A percentile compares a stretch with the other conserved stretches of the same genome.
These are phyloP conservation scores for Cantharellus anzutake DNA, from an alignment of 768 basidiomycete species.

Conservation along the genomic window DNA sequence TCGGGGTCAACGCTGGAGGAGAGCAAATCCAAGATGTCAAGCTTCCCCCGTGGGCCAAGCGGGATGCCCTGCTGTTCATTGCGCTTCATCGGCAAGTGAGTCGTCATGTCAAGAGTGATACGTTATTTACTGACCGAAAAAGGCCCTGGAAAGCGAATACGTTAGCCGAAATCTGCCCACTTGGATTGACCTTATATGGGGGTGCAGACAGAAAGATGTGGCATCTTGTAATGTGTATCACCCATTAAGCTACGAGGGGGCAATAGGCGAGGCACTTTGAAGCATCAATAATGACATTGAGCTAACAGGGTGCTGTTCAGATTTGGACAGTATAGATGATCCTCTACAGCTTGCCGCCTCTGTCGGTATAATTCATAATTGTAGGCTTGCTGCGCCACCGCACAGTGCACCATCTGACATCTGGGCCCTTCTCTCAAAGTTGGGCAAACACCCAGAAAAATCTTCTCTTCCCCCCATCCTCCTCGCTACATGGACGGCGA, in stretches of 20 bases:
- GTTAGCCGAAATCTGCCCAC: constrained; percentile 68
- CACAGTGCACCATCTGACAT: not conserved
- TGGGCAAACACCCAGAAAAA: constrained; percentile 79
- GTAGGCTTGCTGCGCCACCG: constrained; percentile 22
- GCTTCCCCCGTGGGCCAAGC: constrained; percentile 76
- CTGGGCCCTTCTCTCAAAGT: constrained; percentile 19
- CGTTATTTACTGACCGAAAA: not conserved
- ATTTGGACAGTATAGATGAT: constrained; percentile 71
- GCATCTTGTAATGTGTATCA: constrained; percentile 74
- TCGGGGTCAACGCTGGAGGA: constrained; percentile 53
- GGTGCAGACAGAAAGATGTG: constrained; percentile 62
- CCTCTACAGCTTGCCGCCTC: constrained; percentile 80
- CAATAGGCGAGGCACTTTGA: constrained; percentile 34
- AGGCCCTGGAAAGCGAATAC: constrained; percentile 77
- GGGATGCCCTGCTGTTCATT: constrained; percentile 70
- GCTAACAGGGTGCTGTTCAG: constrained; percentile 18
- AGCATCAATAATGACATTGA: not conserved
- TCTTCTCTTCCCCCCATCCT: constrained; percentile 65
- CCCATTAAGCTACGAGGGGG: constrained; percentile 83
- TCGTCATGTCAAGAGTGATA: not conserved
- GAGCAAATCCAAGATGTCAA: constrained; percentile 77
- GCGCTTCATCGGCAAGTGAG: constrained; percentile 52
- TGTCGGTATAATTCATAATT: constrained; percentile 90
- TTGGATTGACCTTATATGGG: constrained; percentile 95
- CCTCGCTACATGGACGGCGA: constrained; percentile 49